Conservation (phyloP, 2,329 filamentous ascomycete species). For the Nigrospora oryzae region DNA sequence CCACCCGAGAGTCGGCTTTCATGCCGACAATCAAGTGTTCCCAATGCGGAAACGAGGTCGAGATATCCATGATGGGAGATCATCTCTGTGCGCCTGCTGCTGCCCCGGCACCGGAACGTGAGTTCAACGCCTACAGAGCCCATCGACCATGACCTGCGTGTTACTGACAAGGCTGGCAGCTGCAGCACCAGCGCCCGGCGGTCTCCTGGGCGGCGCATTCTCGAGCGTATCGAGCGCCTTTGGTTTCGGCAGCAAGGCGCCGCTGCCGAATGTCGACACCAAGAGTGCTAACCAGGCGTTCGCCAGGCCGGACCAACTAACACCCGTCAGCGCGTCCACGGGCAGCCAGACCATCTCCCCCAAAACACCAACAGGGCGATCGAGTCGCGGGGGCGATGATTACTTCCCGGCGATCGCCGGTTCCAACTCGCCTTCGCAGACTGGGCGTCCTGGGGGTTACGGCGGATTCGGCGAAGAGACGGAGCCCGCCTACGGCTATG, state of each 20-base stretch:
- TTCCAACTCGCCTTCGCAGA: slow-evolving; percentile 28
- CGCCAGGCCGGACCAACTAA: slow-evolving; percentile 48
- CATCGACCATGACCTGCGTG: background rate
- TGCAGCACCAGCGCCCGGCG: slow-evolving; percentile 11
- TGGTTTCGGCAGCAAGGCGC: slow-evolving; percentile 31
- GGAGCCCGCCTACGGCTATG: slow-evolving; percentile 7
- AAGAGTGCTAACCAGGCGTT: slow-evolving; percentile 42
- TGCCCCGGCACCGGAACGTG: slow-evolving; percentile 30
- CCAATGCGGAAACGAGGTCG: slow-evolving; percentile 66
- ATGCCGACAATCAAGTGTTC: slow-evolving; percentile 86
- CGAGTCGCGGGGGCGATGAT: slow-evolving; percentile 32
- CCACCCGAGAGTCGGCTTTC: slow-evolving; percentile 55
- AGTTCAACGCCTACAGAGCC: slow-evolving; percentile 3
- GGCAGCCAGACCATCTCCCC: slow-evolving; percentile 58
- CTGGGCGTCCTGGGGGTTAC: slow-evolving; percentile 37
- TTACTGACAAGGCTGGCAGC: too few relatives aligned
- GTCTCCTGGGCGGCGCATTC: slow-evolving; percentile 25
- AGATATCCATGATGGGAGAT: slow-evolving; percentile 80
- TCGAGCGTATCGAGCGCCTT: slow-evolving; percentile 27
- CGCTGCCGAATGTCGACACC: slow-evolving; percentile 47
- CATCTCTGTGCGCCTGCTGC: slow-evolving; percentile 53
- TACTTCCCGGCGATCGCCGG: slow-evolving; percentile 38
- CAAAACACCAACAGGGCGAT: slow-evolving; percentile 40
- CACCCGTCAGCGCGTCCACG: slow-evolving; percentile 53
- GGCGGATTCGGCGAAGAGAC: slow-evolving; percentile 34